These are phyloP conservation scores for Phytophthora pisi DNA, from an alignment of 352 stramenopile genomes.

Conservation along the genomic window DNA sequence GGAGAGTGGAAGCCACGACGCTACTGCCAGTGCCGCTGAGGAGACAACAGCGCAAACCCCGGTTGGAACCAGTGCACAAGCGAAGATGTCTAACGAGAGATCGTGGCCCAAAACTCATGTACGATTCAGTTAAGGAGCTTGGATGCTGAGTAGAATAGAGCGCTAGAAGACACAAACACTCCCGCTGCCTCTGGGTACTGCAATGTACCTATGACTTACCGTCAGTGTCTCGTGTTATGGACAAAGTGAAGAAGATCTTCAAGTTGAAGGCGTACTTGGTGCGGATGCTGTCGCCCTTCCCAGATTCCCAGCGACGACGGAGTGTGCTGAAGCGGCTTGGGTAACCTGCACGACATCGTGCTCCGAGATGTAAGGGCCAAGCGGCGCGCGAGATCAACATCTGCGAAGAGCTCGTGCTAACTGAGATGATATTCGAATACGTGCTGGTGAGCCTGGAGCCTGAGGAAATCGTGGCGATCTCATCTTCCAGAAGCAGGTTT, in stretches of 20 bases:
- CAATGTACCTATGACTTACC: slow-evolving; percentile 15
- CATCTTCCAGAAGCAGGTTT: slow-evolving; percentile 90
- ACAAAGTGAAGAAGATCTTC: slow-evolving; percentile 75
- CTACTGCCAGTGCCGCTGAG: background rate
- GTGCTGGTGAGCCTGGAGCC: slow-evolving; percentile 97
- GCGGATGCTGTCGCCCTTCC: slow-evolving; percentile 93
- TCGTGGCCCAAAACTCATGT: slow-evolving; percentile 36
- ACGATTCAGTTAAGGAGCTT: slow-evolving; percentile 37
- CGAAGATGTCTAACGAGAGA: background rate
- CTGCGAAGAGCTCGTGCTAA: slow-evolving; percentile 97
- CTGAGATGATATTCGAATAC: slow-evolving; percentile 99
- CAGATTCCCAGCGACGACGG: slow-evolving; percentile 96
- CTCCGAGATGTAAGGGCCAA: slow-evolving; percentile 91
- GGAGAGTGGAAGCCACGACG: slow-evolving; percentile 2
- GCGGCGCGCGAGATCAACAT: slow-evolving; percentile 99
- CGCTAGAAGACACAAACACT: too few relatives aligned
- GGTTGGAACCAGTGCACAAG: slow-evolving; percentile 3
- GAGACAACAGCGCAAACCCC: background rate
- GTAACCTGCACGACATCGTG: slow-evolving; percentile 93
- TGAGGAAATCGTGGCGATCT: slow-evolving; percentile 97
- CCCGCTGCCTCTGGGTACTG: too few relatives aligned
- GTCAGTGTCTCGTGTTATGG: slow-evolving; percentile 54
- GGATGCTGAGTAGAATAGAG: background rate
- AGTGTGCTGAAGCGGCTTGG: slow-evolving; percentile 92
- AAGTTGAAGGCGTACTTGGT: slow-evolving; percentile 74